These are phyloP conservation scores for Paulownia fortunei DNA, from an alignment of 257 asterid species.

Conservation along the genomic window DNA sequence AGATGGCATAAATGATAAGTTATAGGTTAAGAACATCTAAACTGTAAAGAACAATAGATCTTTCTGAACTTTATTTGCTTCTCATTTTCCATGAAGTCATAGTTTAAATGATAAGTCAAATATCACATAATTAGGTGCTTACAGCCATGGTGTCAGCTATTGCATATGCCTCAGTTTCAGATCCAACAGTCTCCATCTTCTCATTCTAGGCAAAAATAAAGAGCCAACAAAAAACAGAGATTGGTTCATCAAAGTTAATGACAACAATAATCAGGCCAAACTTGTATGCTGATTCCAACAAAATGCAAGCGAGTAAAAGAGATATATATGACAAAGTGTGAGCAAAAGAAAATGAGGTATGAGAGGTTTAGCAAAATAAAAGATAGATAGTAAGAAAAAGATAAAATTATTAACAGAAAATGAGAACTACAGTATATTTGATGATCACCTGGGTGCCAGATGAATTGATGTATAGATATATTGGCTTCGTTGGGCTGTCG, in stretches of 20 bases:
- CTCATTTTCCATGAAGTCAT: background rate
- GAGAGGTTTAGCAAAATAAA: too few species aligned
- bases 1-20: too few species aligned
- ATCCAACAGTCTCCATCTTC: slow-evolving; percentile 65
- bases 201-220: slow-evolving; percentile 51
- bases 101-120: background rate
- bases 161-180: slow-evolving; percentile 76
- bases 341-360: background rate
- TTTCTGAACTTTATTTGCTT: background rate
- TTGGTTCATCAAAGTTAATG: background rate
- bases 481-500: slow-evolving; percentile 63
- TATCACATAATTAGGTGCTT: slow-evolving; percentile 37
- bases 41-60: background rate
- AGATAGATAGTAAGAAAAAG: background rate
- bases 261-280: background rate
- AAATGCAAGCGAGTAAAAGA: background rate
- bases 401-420: background rate
- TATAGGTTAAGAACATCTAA: too few species aligned
- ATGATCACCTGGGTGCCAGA: slow-evolving; percentile 69
- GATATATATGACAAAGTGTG: background rate
- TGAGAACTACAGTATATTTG: background rate
- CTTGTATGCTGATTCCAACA: background rate
- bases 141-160: slow-evolving; percentile 70
- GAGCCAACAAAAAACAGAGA: background rate
- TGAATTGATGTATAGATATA: slow-evolving; percentile 71